Conservation (phyloP, 805 yeast species). For the Zygoascus tannicola region DNA sequence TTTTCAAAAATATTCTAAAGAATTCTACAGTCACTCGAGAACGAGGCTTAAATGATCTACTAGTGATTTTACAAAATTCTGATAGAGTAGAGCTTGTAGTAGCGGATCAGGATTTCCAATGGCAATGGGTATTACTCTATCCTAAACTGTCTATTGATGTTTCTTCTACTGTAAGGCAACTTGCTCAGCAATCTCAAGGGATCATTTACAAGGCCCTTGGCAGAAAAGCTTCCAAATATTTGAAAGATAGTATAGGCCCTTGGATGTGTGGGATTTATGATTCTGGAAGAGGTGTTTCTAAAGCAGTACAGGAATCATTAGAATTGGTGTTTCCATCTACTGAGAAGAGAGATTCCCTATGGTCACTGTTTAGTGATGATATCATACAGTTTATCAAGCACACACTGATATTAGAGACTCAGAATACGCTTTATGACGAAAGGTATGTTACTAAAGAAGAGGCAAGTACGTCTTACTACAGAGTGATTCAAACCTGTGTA, state of each 20-base stretch:
- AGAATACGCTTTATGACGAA: conserved; percentile 63
- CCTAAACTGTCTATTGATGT: conserved; percentile 70
- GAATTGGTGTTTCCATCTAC: conserved; percentile 46
- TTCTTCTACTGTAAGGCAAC: conserved; percentile 52
- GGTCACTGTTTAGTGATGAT: conserved; percentile 49
- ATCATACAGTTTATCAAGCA: conserved; percentile 48
- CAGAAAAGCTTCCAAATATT: conserved; percentile 51
- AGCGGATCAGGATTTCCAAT: conserved; percentile 43
- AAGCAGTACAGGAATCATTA: conserved; percentile 40
- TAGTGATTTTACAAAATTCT: conserved; percentile 25
- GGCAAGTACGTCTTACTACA: conserved; percentile 49
- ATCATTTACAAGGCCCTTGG: conserved; percentile 40
- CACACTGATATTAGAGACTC: conserved; percentile 46
- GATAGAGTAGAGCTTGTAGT: conserved; percentile 11
- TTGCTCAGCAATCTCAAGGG: conserved; percentile 59
- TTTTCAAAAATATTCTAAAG: conserved; percentile 70
- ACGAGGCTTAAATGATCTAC: conserved; percentile 56
- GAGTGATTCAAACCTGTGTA: conserved; percentile 46
- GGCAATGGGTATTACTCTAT: conserved; percentile 69
- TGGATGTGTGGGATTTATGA: conserved; percentile 70
- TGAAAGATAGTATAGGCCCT: conserved; percentile 63
- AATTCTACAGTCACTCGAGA: conserved; percentile 81
- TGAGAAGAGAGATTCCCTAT: conserved; percentile 45
- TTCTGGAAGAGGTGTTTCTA: conserved; percentile 51
- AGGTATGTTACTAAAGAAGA: conserved; percentile 61